Base-by-base conservation (phyloP, 441 rosid genomes). In the Eutrema salsugineum region DNA sequence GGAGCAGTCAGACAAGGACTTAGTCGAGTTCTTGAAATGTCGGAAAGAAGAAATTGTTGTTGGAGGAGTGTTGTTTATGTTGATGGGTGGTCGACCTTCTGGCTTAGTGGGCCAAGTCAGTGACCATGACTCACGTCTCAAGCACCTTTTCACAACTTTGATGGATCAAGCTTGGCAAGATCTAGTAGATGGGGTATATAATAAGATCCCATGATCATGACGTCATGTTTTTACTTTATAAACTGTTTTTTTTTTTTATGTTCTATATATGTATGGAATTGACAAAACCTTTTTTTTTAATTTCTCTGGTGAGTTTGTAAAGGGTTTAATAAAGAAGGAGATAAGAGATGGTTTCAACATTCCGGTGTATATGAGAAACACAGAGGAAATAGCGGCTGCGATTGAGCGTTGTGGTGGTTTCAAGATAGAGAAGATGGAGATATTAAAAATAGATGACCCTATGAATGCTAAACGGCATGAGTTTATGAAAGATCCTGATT, bases 81-180 rank as follows among this genome's bases (percentile, higher is more conserved):
- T 80, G 48, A 80, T 84, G 88, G 84, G 80, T 38, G 85, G 84
- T 57, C 77, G 87, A 71, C 80, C 66, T 44, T 71, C 51, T 17
- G 81, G 77, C n/a, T 63, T 63, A 33, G 15, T 67, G 32, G 66
- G 36, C 19, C 87, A 84, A 54, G 39, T 82, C 35, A 73, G 65
- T 19, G 88, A 82, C 44, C 68, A 55, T 35, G 81, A 80, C 55
- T 76, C 85, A 0, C 56, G 76, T 22, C 70, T 71, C 30, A 82
- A 80, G 47, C 83, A 82, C 50, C 84, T 78, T 19, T 84, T 82
- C 63, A 71, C 83, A 22, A 32, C 50, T 40, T 73, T 78, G 51
- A 80, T 84, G 85, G 83, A 84, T 75, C 83, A 75, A 39, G 82
- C 84, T 62, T 84, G 88, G 85, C 81, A 80, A 66, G 85, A 84